Evolutionary conservation across 352 stramenopile species (phyloP), one percentile per base, ranked within the genome.

Genomic region (Discostella stelligera): DNA sequence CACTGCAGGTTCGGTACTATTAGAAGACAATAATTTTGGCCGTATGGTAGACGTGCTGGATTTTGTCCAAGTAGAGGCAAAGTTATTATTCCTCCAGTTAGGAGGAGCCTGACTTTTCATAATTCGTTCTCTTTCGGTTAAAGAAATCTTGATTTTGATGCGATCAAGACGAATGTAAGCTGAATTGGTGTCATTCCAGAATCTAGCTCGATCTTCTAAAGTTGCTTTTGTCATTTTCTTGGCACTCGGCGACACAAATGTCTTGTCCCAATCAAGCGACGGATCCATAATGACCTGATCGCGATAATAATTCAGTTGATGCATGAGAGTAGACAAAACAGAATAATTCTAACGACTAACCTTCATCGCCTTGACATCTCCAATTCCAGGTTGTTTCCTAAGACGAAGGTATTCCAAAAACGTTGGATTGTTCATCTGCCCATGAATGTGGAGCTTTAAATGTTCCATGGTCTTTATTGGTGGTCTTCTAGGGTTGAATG

Each of bases 331-430:
- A 48, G 8, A 25, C 9, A 7, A 62, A 4, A 41, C 2, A 23
- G 16, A 39, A 48, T 25, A 52, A 13, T 27, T n/a, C 9, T 27
- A 21, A 5, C 20, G 16, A 71, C 50, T 30, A 8, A 61, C 58
- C 59, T 76, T 80, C 72, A 80, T 80, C 6, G 72, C 72, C 50
- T 71, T 80, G 11, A 62, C 61, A 59, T 74, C 64, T 39, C 65
- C 72, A 70, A 67, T 65, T 21, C 66, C 20, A 5, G 32, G 32
- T 23, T 55, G 53, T 18, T 52, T 56, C 37, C 53, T 44, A 6
- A 71, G 37, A 30, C 48, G 48, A 4, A 80, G 59, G 30, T 80
- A 80, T 48, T 80, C 67, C 3, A 58, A 39, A 64, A 80, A 80
- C 9, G 72, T 80, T 14, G 72, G 65, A 10, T 60, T 23, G 20